Evolutionary conservation across 2,329 filamentous ascomycete species (phyloP), one percentile per base, ranked within the genome.

Genomic region (Graphilbum sp.): DNA sequence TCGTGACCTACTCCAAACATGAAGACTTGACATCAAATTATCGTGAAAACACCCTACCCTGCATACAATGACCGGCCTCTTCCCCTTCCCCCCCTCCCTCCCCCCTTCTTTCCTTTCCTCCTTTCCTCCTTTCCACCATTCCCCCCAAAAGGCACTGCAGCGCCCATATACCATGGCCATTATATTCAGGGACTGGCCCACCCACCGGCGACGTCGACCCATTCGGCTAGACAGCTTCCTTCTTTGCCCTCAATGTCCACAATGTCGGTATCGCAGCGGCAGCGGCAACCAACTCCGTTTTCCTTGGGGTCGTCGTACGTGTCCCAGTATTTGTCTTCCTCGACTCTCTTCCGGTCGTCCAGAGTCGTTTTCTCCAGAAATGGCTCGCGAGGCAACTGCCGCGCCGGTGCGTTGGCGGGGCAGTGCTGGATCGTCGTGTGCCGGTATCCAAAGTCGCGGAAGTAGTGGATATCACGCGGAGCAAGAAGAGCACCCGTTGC

Each of bases 401-500:
- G 77, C 12, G 79, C 77, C 0, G 88, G 90, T 3, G 90, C 90
- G 54, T 98, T 98, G 39, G 87, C 86, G 2, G 90, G 90, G 52
- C 90, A 98, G 59, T 98, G 90, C 61, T 96, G 88, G 53, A 98
- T 98, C 4, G 90, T 98, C 7, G 90, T 98, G 60, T 98, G 90
- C 53, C 90, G 75, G 63, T 98, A 98, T 39, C 90, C 90, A 60
- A 96, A 88, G 57, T 98, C 90, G 50, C 90, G 85, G 77, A 98
- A 98, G 63, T 98, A 98, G 61, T 98, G 90, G 43, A 98, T 84
- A 52, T 98, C 86, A 39, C 68, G 66, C 34, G 82, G 76, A 3
- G 75, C 69, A 24, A 98, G 70, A 15, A 98, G 75, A 25, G 80
- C 82, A 48, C 90, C 90, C 20, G 90, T 88, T 21, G 90, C 90